Evolutionary conservation across 2,329 filamentous ascomycete species (phyloP).

Genomic region (Albophoma yamanashiensis): DNA sequence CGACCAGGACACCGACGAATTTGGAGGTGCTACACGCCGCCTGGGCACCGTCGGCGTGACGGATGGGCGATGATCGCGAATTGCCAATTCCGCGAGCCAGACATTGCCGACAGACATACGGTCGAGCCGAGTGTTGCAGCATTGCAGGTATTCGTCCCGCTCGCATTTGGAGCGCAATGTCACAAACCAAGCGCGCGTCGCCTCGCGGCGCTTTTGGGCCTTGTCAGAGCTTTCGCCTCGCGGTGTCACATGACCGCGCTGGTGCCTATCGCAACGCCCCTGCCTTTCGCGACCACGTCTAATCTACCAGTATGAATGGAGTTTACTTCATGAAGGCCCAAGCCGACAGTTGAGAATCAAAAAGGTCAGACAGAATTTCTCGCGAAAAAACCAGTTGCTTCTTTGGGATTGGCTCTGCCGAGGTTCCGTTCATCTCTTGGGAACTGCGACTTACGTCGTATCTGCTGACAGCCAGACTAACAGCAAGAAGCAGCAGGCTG

Average conservation of each 20-base stretch:
- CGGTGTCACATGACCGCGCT: not conserved
- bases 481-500: not conserved
- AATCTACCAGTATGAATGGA: too few species aligned
- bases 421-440: not conserved
- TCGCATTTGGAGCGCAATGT: not conserved
- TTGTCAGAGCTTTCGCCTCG: not conserved
- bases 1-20: not conserved
- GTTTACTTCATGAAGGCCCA: not conserved
- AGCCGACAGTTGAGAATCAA: not conserved
- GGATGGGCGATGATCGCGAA: not conserved
- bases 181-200: not conserved
- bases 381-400: not conserved
- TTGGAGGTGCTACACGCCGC: not conserved
- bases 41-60: not conserved
- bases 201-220: not conserved
- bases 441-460: not conserved
- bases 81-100: conserved; percentile 5
- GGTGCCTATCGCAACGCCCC: not conserved
- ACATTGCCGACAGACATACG: conserved; percentile 24
- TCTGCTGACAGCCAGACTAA: not conserved
- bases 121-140: conserved; percentile 16
- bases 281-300: not conserved
- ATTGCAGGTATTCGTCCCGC: conserved; percentile 9
- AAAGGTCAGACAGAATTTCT: not conserved
- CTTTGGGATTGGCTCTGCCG: not conserved